phyloP scores from a whole-genome alignment of 2,329 filamentous ascomycete genomes.

The Zasmidium angulare region DNA sequence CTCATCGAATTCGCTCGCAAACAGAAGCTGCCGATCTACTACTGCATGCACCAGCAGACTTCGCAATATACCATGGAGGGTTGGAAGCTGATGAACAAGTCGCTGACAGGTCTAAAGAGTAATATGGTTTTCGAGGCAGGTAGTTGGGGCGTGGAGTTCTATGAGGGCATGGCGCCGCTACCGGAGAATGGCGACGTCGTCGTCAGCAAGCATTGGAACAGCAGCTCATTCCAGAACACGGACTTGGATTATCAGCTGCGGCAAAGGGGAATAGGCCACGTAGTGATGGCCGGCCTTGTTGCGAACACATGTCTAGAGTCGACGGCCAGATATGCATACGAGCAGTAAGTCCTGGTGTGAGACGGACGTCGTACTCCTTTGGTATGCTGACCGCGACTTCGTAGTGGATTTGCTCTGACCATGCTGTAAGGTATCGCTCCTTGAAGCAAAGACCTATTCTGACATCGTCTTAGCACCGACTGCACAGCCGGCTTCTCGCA shows the following conservation, averaged over 20 bases:
- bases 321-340: too few species aligned
- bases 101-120: background rate
- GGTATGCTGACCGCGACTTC: too few species aligned
- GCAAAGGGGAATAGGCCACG: too few species aligned
- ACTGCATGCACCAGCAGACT: constrained; percentile 11
- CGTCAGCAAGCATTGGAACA: constrained; percentile 7
- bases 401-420: too few species aligned
- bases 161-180: constrained; percentile 4
- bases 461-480: too few species aligned
- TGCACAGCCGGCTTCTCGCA: too few species aligned
- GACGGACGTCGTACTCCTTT: too few species aligned
- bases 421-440: too few species aligned
- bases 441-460: too few species aligned
- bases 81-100: background rate
- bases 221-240: background rate
- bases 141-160: constrained; percentile 9
- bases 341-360: too few species aligned
- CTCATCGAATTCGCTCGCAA: constrained; percentile 3
- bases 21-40: constrained; percentile 5
- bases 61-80: constrained; percentile 4
- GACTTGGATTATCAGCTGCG: background rate
- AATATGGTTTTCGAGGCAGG: constrained; percentile 6
- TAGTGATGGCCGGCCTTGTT: too few species aligned
- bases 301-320: too few species aligned
- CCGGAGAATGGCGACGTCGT: constrained; percentile 1